phyloP scores from a whole-genome alignment of 768 basidiomycete species.

The Lepiota brunneoincarnata region DNA sequence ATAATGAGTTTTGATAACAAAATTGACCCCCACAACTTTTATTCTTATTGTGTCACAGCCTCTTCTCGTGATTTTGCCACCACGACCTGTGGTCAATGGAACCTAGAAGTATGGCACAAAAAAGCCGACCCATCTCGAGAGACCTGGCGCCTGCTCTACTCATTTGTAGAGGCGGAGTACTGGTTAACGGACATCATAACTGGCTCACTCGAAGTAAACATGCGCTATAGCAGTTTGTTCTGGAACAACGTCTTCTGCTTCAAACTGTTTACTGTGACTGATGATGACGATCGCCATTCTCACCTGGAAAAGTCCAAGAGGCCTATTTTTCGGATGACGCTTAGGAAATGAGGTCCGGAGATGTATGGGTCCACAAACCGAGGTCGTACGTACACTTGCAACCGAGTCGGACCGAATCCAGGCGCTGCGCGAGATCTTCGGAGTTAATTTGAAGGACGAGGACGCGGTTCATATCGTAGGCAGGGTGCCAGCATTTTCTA shows the following conservation, averaged over 20 bases:
- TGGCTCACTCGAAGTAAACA: constrained; percentile 22
- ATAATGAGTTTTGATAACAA: too few species aligned
- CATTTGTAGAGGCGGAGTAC: constrained; percentile 27
- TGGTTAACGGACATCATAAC: constrained; percentile 20
- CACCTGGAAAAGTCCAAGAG: constrained; percentile 10
- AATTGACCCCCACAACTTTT: too few species aligned
- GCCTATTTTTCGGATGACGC: constrained; percentile 18
- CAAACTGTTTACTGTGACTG: constrained; percentile 21
- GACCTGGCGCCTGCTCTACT: constrained; percentile 23
- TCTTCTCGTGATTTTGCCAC: background rate
- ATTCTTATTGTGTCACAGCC: background rate
- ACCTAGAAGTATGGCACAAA: constrained; percentile 16
- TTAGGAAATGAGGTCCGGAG: constrained; percentile 25
- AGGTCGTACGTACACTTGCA: constrained; percentile 20
- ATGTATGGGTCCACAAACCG: constrained; percentile 18
- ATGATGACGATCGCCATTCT: constrained; percentile 14
- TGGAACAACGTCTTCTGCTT: constrained; percentile 23
- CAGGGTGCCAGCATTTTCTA: background rate
- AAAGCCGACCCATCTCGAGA: background rate
- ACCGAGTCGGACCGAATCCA: constrained; percentile 27
- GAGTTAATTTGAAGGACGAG: background rate
- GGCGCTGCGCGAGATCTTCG: constrained; percentile 2
- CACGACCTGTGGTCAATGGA: constrained; percentile 8
- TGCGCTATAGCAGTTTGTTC: constrained; percentile 18
- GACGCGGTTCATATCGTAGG: constrained; percentile 1